Base-by-base conservation (phyloP, 805 yeast species). In the Torulaspora quercuum region DNA sequence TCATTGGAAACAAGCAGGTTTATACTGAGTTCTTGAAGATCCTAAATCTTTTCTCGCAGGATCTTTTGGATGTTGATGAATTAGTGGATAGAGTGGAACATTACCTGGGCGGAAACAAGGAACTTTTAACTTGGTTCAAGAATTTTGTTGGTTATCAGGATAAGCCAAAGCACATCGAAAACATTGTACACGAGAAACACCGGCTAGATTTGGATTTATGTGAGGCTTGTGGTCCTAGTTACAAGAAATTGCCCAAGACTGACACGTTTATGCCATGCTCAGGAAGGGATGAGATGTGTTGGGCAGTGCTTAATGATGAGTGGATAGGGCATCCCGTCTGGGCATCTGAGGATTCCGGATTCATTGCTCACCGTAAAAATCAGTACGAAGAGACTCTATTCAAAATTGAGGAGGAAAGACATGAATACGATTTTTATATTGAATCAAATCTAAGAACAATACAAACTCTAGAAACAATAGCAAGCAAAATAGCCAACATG, bases 271-370 rank as follows among this genome's bases (percentile, higher is more conserved):
- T 88, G 95, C 97, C 97, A 14, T 90, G 97, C 53, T 84, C 95
- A 7, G 98, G 98, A 11, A 78, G 99, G 53, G 99, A 92, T 63
- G 97, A 90, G 52, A 84, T 92, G 89, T 92, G 98, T 60, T 90
- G 97, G 97, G 97, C 90, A 56, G 96, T 92, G 10, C 72, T 92
- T 51, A 92, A 92, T 62, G 98, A 92, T 61, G 97, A 90, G 63
- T 92, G 97, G 97, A 97, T 92, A 22, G 96, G 97, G 5, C 97
- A 92, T 63, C 99, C 99, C 14, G 94, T 95, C n/a, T 92, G 99
- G 99, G 98, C 97, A 3, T 90, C 97, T 0, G 99, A 92, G 61
- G 99, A 92, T 61, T 85, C 96, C 8, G 99, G 98, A 0, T 92
- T 90, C 53, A 89, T 92, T 58, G 96, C 98, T n/a, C 99, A 92